These are phyloP conservation scores for Posidonia australis DNA, from an alignment of 106 monocot genomes.

Conservation along the genomic window DNA sequence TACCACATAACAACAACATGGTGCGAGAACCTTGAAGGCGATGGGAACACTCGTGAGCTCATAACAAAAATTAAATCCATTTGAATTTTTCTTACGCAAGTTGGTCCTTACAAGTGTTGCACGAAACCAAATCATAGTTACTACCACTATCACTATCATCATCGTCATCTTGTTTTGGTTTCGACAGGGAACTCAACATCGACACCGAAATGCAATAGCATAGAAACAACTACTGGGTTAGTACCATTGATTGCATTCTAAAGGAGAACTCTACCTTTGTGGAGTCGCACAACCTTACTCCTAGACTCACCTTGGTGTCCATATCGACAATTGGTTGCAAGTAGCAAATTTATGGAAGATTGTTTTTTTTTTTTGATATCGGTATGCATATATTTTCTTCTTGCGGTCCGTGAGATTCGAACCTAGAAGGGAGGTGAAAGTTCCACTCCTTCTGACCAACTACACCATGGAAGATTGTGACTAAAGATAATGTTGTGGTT, in stretches of 20 bases:
- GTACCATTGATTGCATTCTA: conserved; percentile 78
- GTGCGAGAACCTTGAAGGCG: conserved; percentile 85
- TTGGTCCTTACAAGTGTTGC: too few relatives aligned
- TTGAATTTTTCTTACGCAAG: not conserved
- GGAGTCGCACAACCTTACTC: conserved; percentile 87
- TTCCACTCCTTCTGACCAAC: too few relatives aligned
- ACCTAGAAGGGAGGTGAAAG: too few relatives aligned
- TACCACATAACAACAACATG: conserved; percentile 78
- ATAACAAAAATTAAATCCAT: not conserved
- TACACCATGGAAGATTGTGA: too few relatives aligned
- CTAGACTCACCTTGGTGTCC: conserved; percentile 47
- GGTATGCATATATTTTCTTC: too few relatives aligned
- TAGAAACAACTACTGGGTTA: conserved; percentile 25
- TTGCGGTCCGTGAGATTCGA: too few relatives aligned
- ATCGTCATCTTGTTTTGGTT: too few relatives aligned
- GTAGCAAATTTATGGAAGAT: not conserved
- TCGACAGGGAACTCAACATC: conserved; percentile 38
- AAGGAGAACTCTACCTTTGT: conserved; percentile 57
- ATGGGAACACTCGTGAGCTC: conserved; percentile 73
- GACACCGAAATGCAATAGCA: conserved; percentile 45
- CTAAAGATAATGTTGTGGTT: too few relatives aligned
- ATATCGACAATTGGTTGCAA: conserved; percentile 35
- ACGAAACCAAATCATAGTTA: not conserved
- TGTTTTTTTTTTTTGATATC: too few relatives aligned
- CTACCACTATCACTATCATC: too few relatives aligned